Base-by-base conservation (phyloP, 768 basidiomycete species). In the Peribolospora kevripleyi region DNA sequence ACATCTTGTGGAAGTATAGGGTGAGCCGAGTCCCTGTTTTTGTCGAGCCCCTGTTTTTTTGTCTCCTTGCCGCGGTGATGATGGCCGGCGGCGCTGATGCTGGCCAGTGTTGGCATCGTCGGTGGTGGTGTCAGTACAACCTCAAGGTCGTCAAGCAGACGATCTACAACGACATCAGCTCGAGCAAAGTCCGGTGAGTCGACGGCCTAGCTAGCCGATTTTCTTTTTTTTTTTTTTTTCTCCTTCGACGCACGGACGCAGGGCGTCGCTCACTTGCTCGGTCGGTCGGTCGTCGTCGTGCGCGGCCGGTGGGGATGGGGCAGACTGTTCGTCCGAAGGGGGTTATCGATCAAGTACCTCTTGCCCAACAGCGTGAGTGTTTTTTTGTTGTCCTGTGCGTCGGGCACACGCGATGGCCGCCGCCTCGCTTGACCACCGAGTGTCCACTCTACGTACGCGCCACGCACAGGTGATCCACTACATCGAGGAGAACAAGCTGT, bases 151-250 rank as follows among this genome's bases (percentile, higher is more conserved):
- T 93, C 62, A 81, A 83, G 54, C 88, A 93, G 67, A 75, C 91
- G 54, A 91, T 95, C 60, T 87, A 91, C 70, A 95, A 95, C 65
- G 88, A 95, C 65, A 88, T 95, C 48, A 90, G 86, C 6, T 87
- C 84, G 60, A 93, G 90, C 25, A 95, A 93, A 73, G 86, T 71
- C 14, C 78, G 61, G 43, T 25, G 25, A 25, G 25, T 25, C 25
- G 1, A 25, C 25, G 25, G 25, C 1, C 25, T 25, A 25, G 25
- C 25, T 25, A 25, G 25, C 25, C 25, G 25, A 25, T 25, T 1
- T 25, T 25, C 25, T 25, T 25, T 25, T 25, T n/a, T n/a, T n/a
- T n/a, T n/a, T n/a, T n/a, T n/a, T n/a, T n/a, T n/a, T n/a, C n/a
- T n/a, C n/a, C n/a, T n/a, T 25, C 25, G 25, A 25, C 25, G 25